Conservation (phyloP, 192 early-diverging fungal genomes). For the Spinellus fusiger region DNA sequence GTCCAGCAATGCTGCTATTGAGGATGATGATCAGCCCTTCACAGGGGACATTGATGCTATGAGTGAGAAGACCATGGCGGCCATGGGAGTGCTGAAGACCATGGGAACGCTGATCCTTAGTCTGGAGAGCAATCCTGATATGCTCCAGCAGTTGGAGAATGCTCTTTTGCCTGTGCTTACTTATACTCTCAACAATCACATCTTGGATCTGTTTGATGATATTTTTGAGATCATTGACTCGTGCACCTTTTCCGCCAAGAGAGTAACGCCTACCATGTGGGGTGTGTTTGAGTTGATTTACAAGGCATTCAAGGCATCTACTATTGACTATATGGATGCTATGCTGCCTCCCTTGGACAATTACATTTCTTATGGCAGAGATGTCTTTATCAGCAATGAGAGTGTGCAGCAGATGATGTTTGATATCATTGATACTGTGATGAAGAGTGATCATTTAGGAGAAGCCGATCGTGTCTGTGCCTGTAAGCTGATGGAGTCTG, state of each 20-base stretch:
- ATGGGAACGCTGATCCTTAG: constrained; percentile 82
- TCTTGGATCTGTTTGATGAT: constrained; percentile 81
- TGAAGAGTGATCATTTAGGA: constrained; percentile 69
- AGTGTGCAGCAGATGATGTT: constrained; percentile 69
- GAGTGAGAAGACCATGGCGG: constrained; percentile 83
- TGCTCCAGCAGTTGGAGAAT: constrained; percentile 75
- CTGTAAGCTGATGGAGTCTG: constrained; percentile 79
- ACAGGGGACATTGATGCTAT: constrained; percentile 50
- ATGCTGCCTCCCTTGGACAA: constrained; percentile 90
- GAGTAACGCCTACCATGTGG: constrained; percentile 82
- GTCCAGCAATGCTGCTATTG: constrained; percentile 29
- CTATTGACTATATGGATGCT: constrained; percentile 81
- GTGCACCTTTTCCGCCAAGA: constrained; percentile 77
- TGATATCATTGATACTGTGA: constrained; percentile 81
- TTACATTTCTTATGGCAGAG: constrained; percentile 83
- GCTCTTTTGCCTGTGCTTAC: constrained; percentile 71
- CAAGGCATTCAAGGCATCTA: constrained; percentile 72
- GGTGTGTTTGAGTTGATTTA: constrained; percentile 73
- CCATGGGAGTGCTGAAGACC: constrained; percentile 86
- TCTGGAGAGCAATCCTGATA: constrained; percentile 76
- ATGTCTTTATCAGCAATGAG: constrained; percentile 60
- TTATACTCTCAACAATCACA: constrained; percentile 70
- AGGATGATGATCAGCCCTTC: constrained; percentile 40
- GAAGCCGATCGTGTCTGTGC: constrained; percentile 78
- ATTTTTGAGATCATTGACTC: constrained; percentile 87